phyloP scores from a whole-genome alignment of 768 basidiomycete genomes.

The Suillus tomentosus region DNA sequence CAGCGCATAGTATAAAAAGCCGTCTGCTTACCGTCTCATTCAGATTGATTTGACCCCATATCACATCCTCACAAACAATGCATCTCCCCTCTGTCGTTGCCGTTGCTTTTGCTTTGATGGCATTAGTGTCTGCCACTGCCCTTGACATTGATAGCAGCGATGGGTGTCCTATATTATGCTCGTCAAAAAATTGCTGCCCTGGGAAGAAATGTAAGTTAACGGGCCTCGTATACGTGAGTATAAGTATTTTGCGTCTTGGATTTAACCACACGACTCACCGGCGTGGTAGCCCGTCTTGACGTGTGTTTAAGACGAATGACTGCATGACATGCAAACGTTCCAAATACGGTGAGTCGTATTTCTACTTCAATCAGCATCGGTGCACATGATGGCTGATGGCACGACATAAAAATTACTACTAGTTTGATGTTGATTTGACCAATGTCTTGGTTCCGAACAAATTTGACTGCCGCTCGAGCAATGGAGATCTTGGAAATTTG shows the following conservation, averaged over 20 bases:
- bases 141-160: background rate
- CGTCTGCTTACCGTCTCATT: background rate
- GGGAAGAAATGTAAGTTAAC: background rate
- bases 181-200: rapidly evolving
- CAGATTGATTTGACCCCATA: background rate
- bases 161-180: background rate
- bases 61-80: background rate
- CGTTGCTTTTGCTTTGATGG: background rate
- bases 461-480: background rate
- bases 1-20: slow-evolving; percentile 1
- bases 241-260: background rate
- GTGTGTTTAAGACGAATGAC: background rate
- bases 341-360: background rate
- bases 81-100: background rate
- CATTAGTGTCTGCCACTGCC: background rate
- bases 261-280: background rate
- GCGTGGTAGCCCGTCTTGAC: background rate
- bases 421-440: background rate
- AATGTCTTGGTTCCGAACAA: background rate
- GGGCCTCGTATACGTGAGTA: background rate
- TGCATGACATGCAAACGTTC: no score
- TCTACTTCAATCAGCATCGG: background rate
- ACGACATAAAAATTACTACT: background rate
- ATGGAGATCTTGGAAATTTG: background rate
- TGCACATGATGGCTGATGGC: background rate